Base-by-base conservation (phyloP, 192 early-diverging fungal species). In the Backusella circina region DNA sequence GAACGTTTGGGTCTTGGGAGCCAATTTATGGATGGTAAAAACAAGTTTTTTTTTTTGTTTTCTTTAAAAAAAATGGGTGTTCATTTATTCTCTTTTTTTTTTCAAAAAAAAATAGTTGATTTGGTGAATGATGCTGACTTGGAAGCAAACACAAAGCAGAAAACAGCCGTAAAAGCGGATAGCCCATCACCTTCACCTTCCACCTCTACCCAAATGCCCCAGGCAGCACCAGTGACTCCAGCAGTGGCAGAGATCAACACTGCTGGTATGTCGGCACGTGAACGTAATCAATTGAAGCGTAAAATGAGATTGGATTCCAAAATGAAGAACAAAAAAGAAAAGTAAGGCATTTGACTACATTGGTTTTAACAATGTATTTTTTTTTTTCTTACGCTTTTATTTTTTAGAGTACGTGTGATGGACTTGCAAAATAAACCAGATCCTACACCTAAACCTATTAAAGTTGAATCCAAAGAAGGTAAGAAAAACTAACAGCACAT, bases 221-320 rank as follows among this genome's bases (percentile, higher is more conserved):
- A 23, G 68, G 71, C 72, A 28, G 61, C 76, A 31, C 80, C 81
- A 47, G 78, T 84, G 5, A 23, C 84, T 66, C 16, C 75, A 36
- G 51, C 82, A 67, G 65, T 81, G 18, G 67, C 83, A 38, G 86
- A 88, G 38, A 83, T 87, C 8, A 89, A 90, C 41, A 89, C 94
- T 88, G 86, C 85, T 33, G 94, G 94, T 23, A 86, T 99, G 64
- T 96, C 94, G 67, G 94, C 94, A 3, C 90, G 98, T 28, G 95
- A 98, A 80, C 86, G 92, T 54, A 95, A 95, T 76, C 88, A 85
- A 75, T 79, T 95, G 30, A 99, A 99, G 81, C 89, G 98, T 70
- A 97, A 94, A 76, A 87, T 90, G 67, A 95, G 93, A 73, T 82
- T 88, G 50, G 93, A 92, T 18, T 88, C 90, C 23, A 94, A 94